Evolutionary conservation across 163 green algal genomes (phyloP).

Genomic region (Picocystis sp.): DNA sequence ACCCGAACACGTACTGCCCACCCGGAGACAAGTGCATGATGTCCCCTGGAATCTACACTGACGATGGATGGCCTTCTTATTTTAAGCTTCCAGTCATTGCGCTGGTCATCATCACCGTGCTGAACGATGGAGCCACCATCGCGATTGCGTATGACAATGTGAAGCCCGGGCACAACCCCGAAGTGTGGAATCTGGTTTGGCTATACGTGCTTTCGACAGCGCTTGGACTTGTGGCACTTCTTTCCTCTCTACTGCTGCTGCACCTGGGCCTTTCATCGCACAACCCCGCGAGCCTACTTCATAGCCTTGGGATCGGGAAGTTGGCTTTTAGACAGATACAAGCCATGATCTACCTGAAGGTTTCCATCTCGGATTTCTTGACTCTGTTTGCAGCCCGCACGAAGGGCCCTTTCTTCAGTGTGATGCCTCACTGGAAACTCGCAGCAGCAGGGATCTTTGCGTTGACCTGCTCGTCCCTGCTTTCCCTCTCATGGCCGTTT

Average conservation of each 20-base stretch:
- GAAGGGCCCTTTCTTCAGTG: slow-evolving; percentile 41
- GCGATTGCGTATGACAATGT: slow-evolving; percentile 74
- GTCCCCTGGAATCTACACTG: slow-evolving; percentile 7
- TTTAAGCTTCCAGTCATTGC: slow-evolving; percentile 73
- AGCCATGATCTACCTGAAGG: slow-evolving; percentile 59
- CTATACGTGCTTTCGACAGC: slow-evolving; percentile 40
- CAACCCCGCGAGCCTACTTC: slow-evolving; percentile 32
- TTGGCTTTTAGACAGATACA: slow-evolving; percentile 47
- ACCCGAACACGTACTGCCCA: slow-evolving; percentile 30
- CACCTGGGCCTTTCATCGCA: slow-evolving; percentile 38
- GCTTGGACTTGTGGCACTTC: slow-evolving; percentile 45
- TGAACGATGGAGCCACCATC: slow-evolving; percentile 70
- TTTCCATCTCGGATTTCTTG: slow-evolving; percentile 67
- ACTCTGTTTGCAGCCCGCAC: slow-evolving; percentile 67
- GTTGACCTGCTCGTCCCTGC: slow-evolving; percentile 46
- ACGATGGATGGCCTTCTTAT: slow-evolving; percentile 30
- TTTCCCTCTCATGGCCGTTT: slow-evolving; percentile 48
- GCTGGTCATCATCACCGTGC: slow-evolving; percentile 67
- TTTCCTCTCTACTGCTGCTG: slow-evolving; percentile 58
- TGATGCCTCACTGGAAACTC: slow-evolving; percentile 30
- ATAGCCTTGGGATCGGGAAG: neutral
- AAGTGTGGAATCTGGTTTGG: slow-evolving; percentile 60
- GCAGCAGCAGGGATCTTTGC: slow-evolving; percentile 27
- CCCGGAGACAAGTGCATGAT: neutral
- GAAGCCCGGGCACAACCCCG: slow-evolving; percentile 39